Evolutionary conservation across 176 grass and related monocot genomes (phyloP).

Genomic region (Carex scoparia): DNA sequence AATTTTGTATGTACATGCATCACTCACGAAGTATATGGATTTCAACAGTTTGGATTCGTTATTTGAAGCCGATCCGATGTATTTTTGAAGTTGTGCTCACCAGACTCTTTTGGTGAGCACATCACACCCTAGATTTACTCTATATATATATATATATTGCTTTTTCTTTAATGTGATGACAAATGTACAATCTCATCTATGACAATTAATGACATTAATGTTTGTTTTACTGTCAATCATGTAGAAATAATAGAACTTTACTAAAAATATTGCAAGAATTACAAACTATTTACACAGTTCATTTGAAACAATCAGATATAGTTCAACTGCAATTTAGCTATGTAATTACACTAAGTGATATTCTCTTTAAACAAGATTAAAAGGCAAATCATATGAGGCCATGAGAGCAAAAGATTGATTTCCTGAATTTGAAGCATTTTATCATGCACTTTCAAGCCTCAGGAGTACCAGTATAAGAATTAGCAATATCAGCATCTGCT

Average conservation of each 20-base stretch:
- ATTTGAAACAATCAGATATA: not conserved
- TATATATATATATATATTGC: not conserved
- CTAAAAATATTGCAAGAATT: not conserved
- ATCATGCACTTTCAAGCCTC: too few relatives aligned
- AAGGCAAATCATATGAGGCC: not conserved
- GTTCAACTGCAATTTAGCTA: not conserved
- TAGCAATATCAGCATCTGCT: not conserved
- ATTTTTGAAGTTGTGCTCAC: too few relatives aligned
- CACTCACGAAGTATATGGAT: too few relatives aligned
- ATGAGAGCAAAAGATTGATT: not conserved
- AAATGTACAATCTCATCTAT: not conserved
- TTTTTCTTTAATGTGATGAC: not conserved
- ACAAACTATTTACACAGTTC: not conserved
- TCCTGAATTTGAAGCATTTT: not conserved
- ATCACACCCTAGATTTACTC: too few relatives aligned
- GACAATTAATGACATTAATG: not conserved
- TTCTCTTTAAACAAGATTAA: not conserved
- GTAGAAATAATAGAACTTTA: not conserved
- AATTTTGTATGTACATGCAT: too few relatives aligned
- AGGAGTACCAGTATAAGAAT: not conserved
- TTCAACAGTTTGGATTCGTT: too few relatives aligned
- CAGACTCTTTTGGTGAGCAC: too few relatives aligned
- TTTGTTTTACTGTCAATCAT: not conserved
- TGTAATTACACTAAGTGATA: not conserved
- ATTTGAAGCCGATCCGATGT: too few relatives aligned